Conservation (phyloP, 1,284 basidiomycete genomes). For the Apiotrichum gamsii region DNA sequence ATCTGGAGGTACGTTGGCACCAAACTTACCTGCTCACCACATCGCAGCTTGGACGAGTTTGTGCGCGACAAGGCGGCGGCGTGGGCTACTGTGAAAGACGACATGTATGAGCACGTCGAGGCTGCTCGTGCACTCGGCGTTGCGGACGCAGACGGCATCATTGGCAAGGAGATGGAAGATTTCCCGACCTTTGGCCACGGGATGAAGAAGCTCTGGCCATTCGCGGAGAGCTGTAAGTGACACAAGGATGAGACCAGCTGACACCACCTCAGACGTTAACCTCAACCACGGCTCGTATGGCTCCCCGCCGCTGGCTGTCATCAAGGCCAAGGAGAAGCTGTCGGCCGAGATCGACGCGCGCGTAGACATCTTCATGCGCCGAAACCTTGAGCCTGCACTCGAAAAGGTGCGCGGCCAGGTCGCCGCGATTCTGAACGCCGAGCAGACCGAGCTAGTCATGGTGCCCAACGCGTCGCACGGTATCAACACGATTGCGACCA, state of each 20-base stretch:
- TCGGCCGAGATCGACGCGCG: slow-evolving; percentile 54
- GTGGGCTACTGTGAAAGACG: slow-evolving; percentile 29
- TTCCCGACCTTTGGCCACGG: slow-evolving; percentile 54
- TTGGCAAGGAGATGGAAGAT: slow-evolving; percentile 24
- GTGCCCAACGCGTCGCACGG: slow-evolving; percentile 61
- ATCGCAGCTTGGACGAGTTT: slow-evolving; percentile 31
- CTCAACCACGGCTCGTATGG: slow-evolving; percentile 67
- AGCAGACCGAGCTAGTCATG: slow-evolving; percentile 60
- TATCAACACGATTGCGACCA: slow-evolving; percentile 60
- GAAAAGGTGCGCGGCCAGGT: slow-evolving; percentile 52
- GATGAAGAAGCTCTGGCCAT: slow-evolving; percentile 56
- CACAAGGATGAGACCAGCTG: background rate
- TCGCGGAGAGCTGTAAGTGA: slow-evolving; percentile 52
- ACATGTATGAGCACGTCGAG: slow-evolving; percentile 38
- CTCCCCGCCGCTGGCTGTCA: slow-evolving; percentile 58
- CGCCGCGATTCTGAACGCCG: slow-evolving; percentile 58
- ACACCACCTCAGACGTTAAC: slow-evolving; percentile 53
- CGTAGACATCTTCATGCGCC: slow-evolving; percentile 60
- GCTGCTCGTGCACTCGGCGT: background rate
- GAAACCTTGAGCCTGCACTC: slow-evolving; percentile 49
- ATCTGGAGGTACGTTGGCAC: slow-evolving; percentile 67
- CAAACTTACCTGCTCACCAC: slow-evolving; percentile 5
- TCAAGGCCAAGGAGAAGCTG: slow-evolving; percentile 52
- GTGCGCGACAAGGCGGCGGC: slow-evolving; percentile 32
- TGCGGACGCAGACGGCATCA: slow-evolving; percentile 19